Conservation (phyloP, 305 asterid species). For the Fraxinus baroniana region DNA sequence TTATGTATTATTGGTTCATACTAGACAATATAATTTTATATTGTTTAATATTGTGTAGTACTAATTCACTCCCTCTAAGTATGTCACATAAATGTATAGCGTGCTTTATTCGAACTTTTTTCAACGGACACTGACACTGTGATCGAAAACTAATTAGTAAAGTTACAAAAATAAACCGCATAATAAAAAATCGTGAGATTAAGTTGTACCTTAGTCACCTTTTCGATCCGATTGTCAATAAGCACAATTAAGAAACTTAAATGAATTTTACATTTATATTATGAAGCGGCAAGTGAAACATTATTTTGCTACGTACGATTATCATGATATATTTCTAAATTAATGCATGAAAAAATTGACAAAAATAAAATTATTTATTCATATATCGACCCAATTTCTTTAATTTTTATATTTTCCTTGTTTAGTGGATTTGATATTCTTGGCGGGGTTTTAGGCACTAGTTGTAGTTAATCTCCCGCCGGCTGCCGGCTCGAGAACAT, state of each 20-base stretch:
- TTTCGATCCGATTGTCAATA: neutral
- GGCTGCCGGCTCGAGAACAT: conserved; percentile 24
- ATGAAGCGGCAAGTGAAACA: neutral
- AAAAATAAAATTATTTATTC: neutral
- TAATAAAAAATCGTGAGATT: neutral
- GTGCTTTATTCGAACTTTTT: neutral
- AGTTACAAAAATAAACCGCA: neutral
- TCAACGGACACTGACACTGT: neutral
- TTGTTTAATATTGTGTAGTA: neutral
- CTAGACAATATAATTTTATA: neutral
- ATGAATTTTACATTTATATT: neutral
- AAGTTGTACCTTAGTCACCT: neutral
- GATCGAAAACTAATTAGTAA: neutral
- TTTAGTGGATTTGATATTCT: neutral
- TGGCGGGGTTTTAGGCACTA: neutral
- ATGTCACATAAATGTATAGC: neutral
- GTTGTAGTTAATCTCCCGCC: conserved; percentile 16
- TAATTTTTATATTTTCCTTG: neutral
- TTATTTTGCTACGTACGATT: too few relatives aligned
- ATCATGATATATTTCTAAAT: neutral
- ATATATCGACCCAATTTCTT: neutral
- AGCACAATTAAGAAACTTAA: neutral
- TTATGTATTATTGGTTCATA: neutral
- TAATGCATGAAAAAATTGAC: neutral
- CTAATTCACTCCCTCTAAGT: neutral